These are phyloP conservation scores for Limnanthes douglasii DNA, from an alignment of 345 rosid genomes.

Conservation along the genomic window DNA sequence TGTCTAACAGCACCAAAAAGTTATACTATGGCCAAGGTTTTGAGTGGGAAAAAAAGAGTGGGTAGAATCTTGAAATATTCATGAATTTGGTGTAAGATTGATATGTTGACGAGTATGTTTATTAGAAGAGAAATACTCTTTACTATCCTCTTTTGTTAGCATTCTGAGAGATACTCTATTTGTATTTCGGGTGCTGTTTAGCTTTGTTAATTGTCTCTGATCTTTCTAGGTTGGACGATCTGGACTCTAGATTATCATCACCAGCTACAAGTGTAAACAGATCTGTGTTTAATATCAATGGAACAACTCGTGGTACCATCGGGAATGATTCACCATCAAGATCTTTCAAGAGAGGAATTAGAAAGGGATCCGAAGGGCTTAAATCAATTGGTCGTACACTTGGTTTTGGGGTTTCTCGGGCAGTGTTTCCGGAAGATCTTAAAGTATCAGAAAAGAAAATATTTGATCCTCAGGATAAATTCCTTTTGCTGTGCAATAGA, in stretches of 20 bases:
- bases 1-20: no score
- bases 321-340: constrained; percentile 35
- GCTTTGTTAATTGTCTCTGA: constrained; percentile 8
- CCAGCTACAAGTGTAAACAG: constrained; percentile 42
- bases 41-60: no score
- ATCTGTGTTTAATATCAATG: constrained; percentile 63
- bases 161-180: constrained; percentile 1
- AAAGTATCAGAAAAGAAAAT: constrained; percentile 74
- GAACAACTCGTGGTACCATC: constrained; percentile 27
- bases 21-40: no score
- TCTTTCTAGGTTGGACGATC: constrained; percentile 70
- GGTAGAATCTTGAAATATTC: no score
- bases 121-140: no score
- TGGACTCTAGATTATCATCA: constrained; percentile 72
- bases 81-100: no score
- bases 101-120: no score
- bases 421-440: constrained; percentile 95
- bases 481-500: constrained; percentile 66
- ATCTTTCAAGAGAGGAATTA: constrained; percentile 67
- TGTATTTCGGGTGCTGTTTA: constrained; percentile 3
- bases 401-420: constrained; percentile 79
- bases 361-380: constrained; percentile 81
- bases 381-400: constrained; percentile 87
- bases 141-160: not conserved
- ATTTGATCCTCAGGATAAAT: constrained; percentile 88